These are phyloP conservation scores for Didymella segeticola DNA, from an alignment of 2,329 filamentous ascomycete species.

Conservation along the genomic window DNA sequence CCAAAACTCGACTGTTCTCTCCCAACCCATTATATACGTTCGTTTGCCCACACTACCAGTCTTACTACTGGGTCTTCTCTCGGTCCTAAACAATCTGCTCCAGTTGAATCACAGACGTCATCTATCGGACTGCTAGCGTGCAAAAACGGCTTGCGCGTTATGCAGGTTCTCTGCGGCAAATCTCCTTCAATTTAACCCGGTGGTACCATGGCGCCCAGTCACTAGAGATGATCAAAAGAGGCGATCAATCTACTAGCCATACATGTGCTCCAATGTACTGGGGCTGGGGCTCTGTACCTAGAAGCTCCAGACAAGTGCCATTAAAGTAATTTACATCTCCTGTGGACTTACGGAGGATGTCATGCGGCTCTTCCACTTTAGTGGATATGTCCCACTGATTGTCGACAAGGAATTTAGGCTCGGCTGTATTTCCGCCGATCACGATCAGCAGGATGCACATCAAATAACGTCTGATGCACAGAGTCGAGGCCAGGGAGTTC, in stretches of 20 bases:
- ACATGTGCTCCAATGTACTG: background rate
- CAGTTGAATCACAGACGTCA: background rate
- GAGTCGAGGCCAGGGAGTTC: background rate
- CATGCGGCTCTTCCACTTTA: background rate
- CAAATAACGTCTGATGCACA: conserved; percentile 2
- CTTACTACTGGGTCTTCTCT: background rate
- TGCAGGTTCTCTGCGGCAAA: conserved; percentile 11
- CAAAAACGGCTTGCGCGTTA: conserved; percentile 13
- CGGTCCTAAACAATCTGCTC: background rate
- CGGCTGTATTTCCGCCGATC: background rate
- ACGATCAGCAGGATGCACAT: background rate
- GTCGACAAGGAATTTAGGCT: background rate
- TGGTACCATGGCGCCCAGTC: conserved; percentile 14
- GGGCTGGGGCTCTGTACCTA: too few relatives aligned
- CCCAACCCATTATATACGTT: conserved; percentile 1
- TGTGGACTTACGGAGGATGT: background rate
- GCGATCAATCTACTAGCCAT: background rate
- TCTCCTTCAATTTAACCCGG: conserved; percentile 17
- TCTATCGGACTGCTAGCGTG: background rate
- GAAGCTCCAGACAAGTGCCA: too few relatives aligned
- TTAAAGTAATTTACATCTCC: background rate
- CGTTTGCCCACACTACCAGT: background rate
- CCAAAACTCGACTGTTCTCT: background rate
- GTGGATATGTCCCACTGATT: background rate
- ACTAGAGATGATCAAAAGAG: background rate